These are phyloP conservation scores for Lasiodiplodia gonubiensis DNA, from an alignment of 2,329 filamentous ascomycete species.

Conservation along the genomic window DNA sequence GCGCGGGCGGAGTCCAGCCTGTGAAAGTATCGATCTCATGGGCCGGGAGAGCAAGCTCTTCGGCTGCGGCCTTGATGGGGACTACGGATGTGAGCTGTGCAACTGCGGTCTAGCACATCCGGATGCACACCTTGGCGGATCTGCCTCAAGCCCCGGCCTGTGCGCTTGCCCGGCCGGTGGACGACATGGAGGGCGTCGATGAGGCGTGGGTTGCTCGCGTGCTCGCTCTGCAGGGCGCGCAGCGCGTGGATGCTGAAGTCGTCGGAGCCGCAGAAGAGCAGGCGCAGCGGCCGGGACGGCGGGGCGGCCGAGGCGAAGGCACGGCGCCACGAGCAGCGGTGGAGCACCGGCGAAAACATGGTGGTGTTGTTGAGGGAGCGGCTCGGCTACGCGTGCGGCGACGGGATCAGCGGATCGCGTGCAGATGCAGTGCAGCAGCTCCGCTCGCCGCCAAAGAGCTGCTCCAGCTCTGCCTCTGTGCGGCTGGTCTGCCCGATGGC, in stretches of 20 bases:
- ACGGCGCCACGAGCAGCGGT: slow-evolving; percentile 5
- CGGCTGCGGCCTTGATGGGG: slow-evolving; percentile 70
- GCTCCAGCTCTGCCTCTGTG: neutral
- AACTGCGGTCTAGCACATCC: neutral
- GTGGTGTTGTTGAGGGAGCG: slow-evolving; percentile 10
- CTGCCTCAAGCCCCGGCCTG: slow-evolving; percentile 74
- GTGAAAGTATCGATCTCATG: slow-evolving; percentile 84
- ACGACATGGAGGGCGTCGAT: slow-evolving; percentile 81
- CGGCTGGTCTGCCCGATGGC: neutral
- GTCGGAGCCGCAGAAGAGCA: slow-evolving; percentile 95
- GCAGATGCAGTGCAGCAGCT: neutral
- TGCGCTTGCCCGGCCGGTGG: slow-evolving; percentile 77
- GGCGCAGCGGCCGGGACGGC: slow-evolving; percentile 65
- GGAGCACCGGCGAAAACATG: neutral
- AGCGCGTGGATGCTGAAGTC: slow-evolving; percentile 84
- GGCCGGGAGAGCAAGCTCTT: slow-evolving; percentile 67
- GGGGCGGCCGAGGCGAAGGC: slow-evolving; percentile 28
- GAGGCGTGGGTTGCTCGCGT: slow-evolving; percentile 42
- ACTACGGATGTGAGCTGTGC: slow-evolving; percentile 55
- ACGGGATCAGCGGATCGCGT: slow-evolving; percentile 9
- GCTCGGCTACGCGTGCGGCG: slow-evolving; percentile 7
- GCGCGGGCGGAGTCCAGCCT: slow-evolving; percentile 64
- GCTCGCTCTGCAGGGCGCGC: slow-evolving; percentile 68
- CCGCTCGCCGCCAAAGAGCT: neutral
- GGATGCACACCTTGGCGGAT: slow-evolving; percentile 65